Evolutionary conservation across 2,329 filamentous ascomycete genomes (phyloP).

Genomic region (Cladosporium sp.): DNA sequence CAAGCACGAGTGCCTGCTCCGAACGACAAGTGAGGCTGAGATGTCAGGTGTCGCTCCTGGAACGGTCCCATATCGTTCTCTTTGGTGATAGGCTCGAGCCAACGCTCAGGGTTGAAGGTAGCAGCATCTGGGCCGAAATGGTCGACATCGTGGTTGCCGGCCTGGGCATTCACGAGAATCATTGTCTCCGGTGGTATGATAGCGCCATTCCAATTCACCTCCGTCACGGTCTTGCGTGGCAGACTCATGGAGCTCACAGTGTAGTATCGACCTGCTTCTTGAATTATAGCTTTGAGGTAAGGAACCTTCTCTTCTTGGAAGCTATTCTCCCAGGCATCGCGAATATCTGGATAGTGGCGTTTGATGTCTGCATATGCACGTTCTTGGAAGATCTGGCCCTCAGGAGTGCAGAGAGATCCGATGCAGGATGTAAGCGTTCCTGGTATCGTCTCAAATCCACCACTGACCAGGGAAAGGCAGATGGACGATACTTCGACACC

Average conservation of each 20-base stretch:
- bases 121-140: slow-evolving; percentile 46
- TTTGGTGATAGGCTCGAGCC: slow-evolving; percentile 40
- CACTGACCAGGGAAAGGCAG: slow-evolving; percentile 50
- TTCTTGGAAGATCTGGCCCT: slow-evolving; percentile 51
- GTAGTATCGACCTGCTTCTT: slow-evolving; percentile 52
- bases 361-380: slow-evolving; percentile 51
- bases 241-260: slow-evolving; percentile 52
- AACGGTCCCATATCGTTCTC: slow-evolving; percentile 13
- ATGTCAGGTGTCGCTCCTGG: slow-evolving; percentile 22
- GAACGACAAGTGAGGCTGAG: slow-evolving; percentile 44
- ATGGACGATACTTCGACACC: slow-evolving; percentile 53
- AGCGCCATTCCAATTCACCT: slow-evolving; percentile 50
- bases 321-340: slow-evolving; percentile 44
- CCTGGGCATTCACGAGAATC: slow-evolving; percentile 54
- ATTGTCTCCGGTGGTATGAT: slow-evolving; percentile 51
- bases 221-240: slow-evolving; percentile 48
- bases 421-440: slow-evolving; percentile 51
- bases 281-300: slow-evolving; percentile 46
- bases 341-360: slow-evolving; percentile 42
- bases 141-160: slow-evolving; percentile 50
- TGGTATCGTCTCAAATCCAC: slow-evolving; percentile 53
- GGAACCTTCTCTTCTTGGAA: slow-evolving; percentile 47
- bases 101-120: slow-evolving; percentile 49
- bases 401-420: slow-evolving; percentile 45
- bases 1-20: slow-evolving; percentile 51